A percentile compares a stretch with the other conserved stretches of the same genome.
Conservation (phyloP, 495 filamentous ascomycete species). For the Daldinia bambusicola region DNA sequence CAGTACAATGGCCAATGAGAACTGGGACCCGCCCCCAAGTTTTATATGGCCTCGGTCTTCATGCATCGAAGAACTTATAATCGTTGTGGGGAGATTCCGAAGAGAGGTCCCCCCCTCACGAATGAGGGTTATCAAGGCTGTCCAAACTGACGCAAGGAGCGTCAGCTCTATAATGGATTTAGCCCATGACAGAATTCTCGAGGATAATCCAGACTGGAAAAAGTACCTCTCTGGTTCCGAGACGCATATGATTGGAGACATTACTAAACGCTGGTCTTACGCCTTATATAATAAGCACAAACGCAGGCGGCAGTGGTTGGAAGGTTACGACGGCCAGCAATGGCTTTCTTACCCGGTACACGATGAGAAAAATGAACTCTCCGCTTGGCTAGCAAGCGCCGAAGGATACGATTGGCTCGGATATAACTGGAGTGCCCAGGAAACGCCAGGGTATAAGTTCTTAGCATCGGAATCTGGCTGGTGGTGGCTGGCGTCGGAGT, state of each 20-base stretch:
- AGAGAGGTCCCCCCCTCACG: constrained; percentile 14
- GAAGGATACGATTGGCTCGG: constrained; percentile 28
- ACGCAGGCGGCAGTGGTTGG: background rate
- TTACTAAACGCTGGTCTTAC: background rate
- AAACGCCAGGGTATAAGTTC: background rate
- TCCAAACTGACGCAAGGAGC: background rate
- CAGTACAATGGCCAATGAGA: background rate
- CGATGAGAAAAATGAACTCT: constrained; percentile 8
- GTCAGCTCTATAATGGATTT: background rate
- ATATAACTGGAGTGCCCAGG: background rate
- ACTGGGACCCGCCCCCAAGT: background rate
- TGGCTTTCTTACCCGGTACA: constrained; percentile 16
- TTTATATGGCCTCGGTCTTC: constrained; percentile 10
- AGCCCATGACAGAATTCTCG: too few relatives aligned
- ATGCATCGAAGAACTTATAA: constrained; percentile 24
- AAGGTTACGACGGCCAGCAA: background rate
- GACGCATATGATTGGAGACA: constrained; percentile 12
- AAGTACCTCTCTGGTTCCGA: background rate
- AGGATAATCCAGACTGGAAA: background rate
- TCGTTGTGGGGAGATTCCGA: constrained; percentile 23
- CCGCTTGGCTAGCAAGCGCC: constrained; percentile 10
- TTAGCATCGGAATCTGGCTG: constrained; percentile 15
- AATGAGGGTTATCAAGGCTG: constrained; percentile 9
- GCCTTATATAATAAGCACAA: background rate
- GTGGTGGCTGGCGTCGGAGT: constrained; percentile 31